Percentiles rank a stretch among this genome's conserved stretches.
Evolutionary conservation across 768 basidiomycete species (phyloP).

Genomic region (Strobilomyces dryophilus): DNA sequence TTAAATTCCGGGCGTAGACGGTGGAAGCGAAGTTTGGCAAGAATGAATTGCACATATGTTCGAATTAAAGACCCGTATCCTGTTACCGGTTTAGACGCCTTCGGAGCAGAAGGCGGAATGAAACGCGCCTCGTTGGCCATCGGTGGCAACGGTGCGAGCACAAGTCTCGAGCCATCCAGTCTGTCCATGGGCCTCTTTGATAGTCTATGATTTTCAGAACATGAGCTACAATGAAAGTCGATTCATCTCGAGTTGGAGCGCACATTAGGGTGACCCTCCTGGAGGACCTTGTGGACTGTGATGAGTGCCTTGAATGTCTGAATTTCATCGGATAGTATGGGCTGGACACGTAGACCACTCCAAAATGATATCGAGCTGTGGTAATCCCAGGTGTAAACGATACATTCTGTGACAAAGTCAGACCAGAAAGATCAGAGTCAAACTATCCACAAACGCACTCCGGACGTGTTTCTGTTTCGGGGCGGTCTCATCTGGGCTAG

Average conservation of each 20-base stretch:
- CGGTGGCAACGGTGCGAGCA: conserved; percentile 76
- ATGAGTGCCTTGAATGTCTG: conserved; percentile 99
- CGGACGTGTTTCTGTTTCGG: conserved; percentile 99
- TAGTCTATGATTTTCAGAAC: conserved; percentile 51
- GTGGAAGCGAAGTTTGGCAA: conserved; percentile 95
- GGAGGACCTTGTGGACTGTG: conserved; percentile 94
- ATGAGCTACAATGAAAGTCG: conserved; percentile 8
- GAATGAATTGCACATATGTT: conserved; percentile 93
- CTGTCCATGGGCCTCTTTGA: conserved; percentile 96
- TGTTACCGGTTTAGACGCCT: conserved; percentile 29
- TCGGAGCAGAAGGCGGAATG: not conserved
- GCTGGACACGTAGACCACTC: conserved; percentile 95
- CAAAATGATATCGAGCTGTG: conserved; percentile 97
- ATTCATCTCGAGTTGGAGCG: conserved; percentile 16
- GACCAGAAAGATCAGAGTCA: conserved; percentile 2
- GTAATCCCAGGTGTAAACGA: conserved; percentile 99
- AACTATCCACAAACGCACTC: conserved; percentile 53
- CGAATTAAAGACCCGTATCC: conserved; percentile 92
- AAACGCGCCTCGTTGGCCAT: conserved; percentile 68
- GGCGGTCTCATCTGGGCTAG: conserved; percentile 89
- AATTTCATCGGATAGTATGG: conserved; percentile 94
- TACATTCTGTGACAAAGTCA: conserved; percentile 65
- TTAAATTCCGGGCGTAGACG: conserved; percentile 96
- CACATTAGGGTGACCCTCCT: conserved; percentile 95
- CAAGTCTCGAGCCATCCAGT: conserved; percentile 99